phyloP scores from a whole-genome alignment of 2,329 filamentous ascomycete genomes.

The Lachnellula subtilissima region DNA sequence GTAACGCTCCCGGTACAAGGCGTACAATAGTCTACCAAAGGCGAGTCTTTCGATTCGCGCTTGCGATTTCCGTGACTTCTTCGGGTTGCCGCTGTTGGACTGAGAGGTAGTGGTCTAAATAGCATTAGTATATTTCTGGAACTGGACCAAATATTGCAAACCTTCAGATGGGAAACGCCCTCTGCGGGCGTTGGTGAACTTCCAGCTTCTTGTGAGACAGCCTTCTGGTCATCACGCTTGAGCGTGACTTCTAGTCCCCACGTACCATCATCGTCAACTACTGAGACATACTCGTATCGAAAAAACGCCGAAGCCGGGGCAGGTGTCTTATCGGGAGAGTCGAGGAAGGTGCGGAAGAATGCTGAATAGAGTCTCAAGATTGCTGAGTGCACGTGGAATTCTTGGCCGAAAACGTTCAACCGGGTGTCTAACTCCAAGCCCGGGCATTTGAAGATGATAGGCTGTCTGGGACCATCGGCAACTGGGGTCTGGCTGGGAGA shows the following conservation, averaged over 20 bases:
- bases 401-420: conserved; percentile 1
- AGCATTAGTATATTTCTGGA: too few species aligned
- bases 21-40: conserved; percentile 12
- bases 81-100: background rate
- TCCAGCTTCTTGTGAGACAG: too few species aligned
- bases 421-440: conserved; percentile 2
- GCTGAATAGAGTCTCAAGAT: conserved; percentile 8
- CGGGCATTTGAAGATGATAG: background rate
- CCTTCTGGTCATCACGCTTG: background rate
- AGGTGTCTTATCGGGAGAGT: conserved; percentile 10
- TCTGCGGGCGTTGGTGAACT: too few species aligned
- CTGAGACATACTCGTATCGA: conserved; percentile 15
- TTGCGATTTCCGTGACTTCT: background rate
- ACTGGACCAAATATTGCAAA: too few species aligned
- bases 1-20: conserved; percentile 12
- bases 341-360: conserved; percentile 11
- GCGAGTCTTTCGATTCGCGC: background rate
- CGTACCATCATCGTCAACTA: conserved; percentile 10
- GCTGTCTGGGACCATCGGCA: background rate
- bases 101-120: too few species aligned
- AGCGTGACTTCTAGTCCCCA: conserved; percentile 11
- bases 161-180: too few species aligned
- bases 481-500: background rate
- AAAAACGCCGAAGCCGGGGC: background rate
- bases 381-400: conserved; percentile 6